Percentiles rank a stretch among this genome's conserved stretches.
Evolutionary conservation across 345 rosid genomes (phyloP).

Genomic region (Triadica sebifera): DNA sequence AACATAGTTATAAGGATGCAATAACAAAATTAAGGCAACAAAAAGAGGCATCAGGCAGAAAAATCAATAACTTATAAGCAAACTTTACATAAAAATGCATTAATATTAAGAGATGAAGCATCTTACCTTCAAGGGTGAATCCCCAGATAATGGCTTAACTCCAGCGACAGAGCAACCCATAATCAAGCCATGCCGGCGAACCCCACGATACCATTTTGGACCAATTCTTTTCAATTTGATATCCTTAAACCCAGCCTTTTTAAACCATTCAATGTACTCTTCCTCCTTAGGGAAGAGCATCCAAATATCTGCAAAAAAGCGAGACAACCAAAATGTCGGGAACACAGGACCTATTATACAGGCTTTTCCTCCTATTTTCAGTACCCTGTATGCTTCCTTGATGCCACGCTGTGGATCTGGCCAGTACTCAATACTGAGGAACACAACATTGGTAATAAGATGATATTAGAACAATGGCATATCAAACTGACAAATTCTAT

Average conservation of each 20-base stretch:
- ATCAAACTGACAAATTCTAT: not conserved
- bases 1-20: too few relatives aligned
- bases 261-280: conserved; percentile 45
- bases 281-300: conserved; percentile 44
- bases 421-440: conserved; percentile 39
- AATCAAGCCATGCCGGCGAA: conserved; percentile 39
- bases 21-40: too few relatives aligned
- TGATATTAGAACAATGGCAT: not conserved
- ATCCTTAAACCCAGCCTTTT: conserved; percentile 38
- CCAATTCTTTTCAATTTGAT: conserved; percentile 39
- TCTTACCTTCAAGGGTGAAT: conserved; percentile 37
- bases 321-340: conserved; percentile 43
- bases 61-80: not conserved
- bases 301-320: conserved; percentile 38
- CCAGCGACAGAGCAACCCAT: conserved; percentile 44
- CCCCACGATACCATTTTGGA: conserved; percentile 43
- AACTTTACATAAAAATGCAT: not conserved
- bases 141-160: conserved; percentile 34
- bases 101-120: not conserved
- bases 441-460: not conserved
- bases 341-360: conserved; percentile 38
- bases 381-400: conserved; percentile 40
- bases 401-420: conserved; percentile 42
- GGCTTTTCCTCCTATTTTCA: conserved; percentile 43
- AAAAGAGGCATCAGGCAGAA: not conserved